Percentiles rank a stretch among this genome's conserved stretches.
These are phyloP conservation scores for Tolypocladium paradoxum DNA, from an alignment of 2,329 filamentous ascomycete species.

Conservation along the genomic window DNA sequence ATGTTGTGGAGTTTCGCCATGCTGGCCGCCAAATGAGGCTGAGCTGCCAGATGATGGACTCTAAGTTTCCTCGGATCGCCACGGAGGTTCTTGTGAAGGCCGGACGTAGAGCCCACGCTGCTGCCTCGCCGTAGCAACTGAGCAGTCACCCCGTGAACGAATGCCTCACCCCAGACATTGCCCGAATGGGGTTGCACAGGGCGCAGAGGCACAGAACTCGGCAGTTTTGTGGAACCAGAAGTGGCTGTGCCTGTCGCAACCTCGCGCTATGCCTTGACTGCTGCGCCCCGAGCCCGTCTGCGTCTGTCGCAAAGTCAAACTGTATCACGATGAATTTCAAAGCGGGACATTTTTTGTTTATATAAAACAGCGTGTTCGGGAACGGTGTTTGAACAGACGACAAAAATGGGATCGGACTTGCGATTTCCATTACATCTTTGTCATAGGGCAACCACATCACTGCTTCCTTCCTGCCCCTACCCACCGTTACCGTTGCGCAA, in stretches of 20 bases:
- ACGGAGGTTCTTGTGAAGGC: no score
- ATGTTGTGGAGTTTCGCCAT: background rate
- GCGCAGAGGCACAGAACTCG: background rate
- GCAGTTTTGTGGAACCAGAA: background rate
- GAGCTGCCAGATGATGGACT: background rate
- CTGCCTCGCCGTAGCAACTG: background rate
- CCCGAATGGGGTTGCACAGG: background rate
- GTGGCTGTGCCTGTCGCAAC: background rate
- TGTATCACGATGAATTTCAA: background rate
- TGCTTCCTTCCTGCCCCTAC: background rate
- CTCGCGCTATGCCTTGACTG: background rate
- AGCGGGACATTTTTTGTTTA: background rate
- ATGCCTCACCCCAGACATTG: background rate
- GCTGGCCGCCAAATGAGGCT: background rate
- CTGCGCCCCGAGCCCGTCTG: background rate
- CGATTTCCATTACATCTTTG: background rate
- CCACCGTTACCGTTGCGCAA: background rate
- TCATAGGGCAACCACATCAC: background rate
- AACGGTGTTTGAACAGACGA: background rate
- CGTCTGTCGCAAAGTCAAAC: background rate
- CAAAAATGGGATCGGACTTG: background rate
- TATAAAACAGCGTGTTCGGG: background rate
- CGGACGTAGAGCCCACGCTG: background rate
- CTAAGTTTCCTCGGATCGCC: no score
- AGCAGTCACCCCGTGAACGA: background rate